Conservation (phyloP, 2,329 filamentous ascomycete species). For the Ophiocordyceps sinensis region DNA sequence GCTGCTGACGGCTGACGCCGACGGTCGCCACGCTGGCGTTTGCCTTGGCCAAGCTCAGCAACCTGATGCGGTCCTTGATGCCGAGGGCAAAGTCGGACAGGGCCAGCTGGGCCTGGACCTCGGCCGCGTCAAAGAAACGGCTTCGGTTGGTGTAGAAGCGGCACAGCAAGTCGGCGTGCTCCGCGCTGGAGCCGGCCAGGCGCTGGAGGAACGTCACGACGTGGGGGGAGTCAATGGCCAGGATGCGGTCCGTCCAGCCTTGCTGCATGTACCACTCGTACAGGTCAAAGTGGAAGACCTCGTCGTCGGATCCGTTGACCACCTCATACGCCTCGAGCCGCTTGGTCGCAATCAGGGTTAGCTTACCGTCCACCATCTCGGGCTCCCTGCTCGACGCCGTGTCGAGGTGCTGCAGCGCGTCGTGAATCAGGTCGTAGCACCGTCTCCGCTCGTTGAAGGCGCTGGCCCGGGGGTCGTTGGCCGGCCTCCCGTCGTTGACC, state of each 20-base stretch:
- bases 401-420: conserved; percentile 68
- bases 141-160: conserved; percentile 78
- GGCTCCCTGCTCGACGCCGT: conserved; percentile 52
- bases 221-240: conserved; percentile 71
- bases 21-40: conserved; percentile 77
- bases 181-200: conserved; percentile 55
- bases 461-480: conserved; percentile 51
- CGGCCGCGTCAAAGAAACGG: conserved; percentile 73
- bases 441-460: conserved; percentile 57
- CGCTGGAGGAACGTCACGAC: conserved; percentile 76
- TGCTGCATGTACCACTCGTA: conserved; percentile 94
- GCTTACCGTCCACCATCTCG: conserved; percentile 62
- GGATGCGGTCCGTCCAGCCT: conserved; percentile 71
- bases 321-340: conserved; percentile 80
- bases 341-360: conserved; percentile 62
- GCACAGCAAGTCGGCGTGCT: conserved; percentile 83
- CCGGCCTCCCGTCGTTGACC: conserved; percentile 70
- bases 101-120: conserved; percentile 72
- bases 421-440: conserved; percentile 80
- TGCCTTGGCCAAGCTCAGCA: conserved; percentile 79
- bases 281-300: conserved; percentile 90
- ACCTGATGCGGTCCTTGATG: conserved; percentile 76
- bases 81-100: conserved; percentile 66
- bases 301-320: conserved; percentile 75
- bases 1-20: conserved; percentile 62